Evolutionary conservation across 192 early-diverging fungal genomes (phyloP).

Genomic region (Dimargaris xerosporica): DNA sequence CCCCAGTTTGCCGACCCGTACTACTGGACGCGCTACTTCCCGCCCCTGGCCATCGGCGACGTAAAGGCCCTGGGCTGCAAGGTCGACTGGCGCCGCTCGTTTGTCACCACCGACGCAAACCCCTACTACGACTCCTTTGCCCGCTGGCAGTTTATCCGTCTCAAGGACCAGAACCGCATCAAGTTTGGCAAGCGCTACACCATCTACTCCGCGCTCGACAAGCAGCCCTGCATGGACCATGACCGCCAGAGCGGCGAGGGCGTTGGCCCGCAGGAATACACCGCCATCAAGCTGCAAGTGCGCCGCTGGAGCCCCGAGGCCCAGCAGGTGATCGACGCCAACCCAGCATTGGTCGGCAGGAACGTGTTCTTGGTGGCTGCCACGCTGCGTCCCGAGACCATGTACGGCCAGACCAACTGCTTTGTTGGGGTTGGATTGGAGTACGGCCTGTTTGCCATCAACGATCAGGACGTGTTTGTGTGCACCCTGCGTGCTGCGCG

Average conservation of each 20-base stretch:
- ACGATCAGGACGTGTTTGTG: conserved; percentile 70
- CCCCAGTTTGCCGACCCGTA: conserved; percentile 79
- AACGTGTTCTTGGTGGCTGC: conserved; percentile 84
- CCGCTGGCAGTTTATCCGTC: conserved; percentile 93
- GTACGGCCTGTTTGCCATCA: conserved; percentile 76
- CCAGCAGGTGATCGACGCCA: conserved; percentile 22
- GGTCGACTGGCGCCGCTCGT: conserved; percentile 92
- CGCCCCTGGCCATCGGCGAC: conserved; percentile 70
- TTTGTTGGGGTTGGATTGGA: conserved; percentile 83
- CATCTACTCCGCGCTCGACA: conserved; percentile 88
- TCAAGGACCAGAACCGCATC: conserved; percentile 61
- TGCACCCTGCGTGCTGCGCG: conserved; percentile 84
- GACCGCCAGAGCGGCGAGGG: conserved; percentile 89
- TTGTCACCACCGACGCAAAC: conserved; percentile 95
- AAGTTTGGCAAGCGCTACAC: conserved; percentile 95
- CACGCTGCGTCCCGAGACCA: conserved; percentile 95
- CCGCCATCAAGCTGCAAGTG: conserved; percentile 85
- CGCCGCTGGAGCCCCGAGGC: conserved; percentile 41
- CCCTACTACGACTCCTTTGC: conserved; percentile 98
- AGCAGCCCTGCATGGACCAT: conserved; percentile 99
- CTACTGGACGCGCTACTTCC: conserved; percentile 92
- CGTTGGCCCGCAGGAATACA: conserved; percentile 89
- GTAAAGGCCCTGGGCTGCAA: conserved; percentile 59
- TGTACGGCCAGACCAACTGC: conserved; percentile 99
- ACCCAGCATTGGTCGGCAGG: conserved; percentile 49